Conservation (phyloP, 495 filamentous ascomycete genomes). For the Penicillium maclennaniae region DNA sequence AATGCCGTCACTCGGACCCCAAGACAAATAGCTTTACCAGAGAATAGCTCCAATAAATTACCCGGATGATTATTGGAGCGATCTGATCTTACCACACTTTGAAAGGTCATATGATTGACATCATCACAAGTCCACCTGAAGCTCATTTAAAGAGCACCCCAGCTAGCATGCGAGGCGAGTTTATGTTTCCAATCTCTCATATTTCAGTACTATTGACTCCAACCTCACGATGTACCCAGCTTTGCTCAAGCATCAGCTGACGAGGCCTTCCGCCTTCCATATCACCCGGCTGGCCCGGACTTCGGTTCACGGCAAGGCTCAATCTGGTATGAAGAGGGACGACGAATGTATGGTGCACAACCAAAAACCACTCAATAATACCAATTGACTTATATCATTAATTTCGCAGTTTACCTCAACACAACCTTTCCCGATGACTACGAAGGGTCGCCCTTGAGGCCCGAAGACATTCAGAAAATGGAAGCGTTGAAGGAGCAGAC, state of each 20-base stretch:
- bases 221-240: conserved; percentile 8
- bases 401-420: conserved; percentile 6
- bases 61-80: not conserved
- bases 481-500: not conserved
- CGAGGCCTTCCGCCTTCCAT: conserved; percentile 5
- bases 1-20: conserved; percentile 1
- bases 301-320: conserved; percentile 6
- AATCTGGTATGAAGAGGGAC: conserved; percentile 1
- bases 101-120: conserved; percentile 13
- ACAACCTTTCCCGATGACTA: conserved; percentile 20
- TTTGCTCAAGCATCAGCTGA: conserved; percentile 12
- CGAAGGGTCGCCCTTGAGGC: conserved; percentile 8
- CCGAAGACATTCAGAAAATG: conserved; percentile 5
- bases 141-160: not conserved
- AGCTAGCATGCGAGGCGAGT: not conserved
- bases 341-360: conserved; percentile 13
- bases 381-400: not conserved
- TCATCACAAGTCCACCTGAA: conserved; percentile 4
- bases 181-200: not conserved
- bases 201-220: not conserved
- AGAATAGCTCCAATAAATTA: not conserved
- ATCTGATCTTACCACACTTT: not conserved
- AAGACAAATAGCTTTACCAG: not conserved
- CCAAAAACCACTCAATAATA: too few relatives aligned
- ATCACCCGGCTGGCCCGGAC: conserved; percentile 5